Base-by-base conservation (phyloP, 1,284 basidiomycete genomes). In the Malassezia cuniculi region DNA sequence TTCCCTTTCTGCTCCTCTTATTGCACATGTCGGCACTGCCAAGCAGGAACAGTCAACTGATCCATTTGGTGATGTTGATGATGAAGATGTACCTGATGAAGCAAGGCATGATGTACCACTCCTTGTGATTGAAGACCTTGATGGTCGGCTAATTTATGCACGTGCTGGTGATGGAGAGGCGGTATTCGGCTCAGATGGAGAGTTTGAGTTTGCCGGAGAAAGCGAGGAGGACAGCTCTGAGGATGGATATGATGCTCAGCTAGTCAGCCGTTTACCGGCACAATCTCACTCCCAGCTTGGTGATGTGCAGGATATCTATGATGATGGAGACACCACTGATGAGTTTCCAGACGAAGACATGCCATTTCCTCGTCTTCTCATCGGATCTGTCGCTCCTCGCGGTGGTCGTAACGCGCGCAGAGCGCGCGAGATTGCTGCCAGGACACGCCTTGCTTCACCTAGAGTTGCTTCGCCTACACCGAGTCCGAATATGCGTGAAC, bases 261-360 rank as follows among this genome's bases (percentile, higher is more conserved):
- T 47, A 22, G 50, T 50, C 37, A 40, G 51, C 17, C 27, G 9
- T 12, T 25, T 25, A 6, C 12, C 7, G 7, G 24, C 6, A 7
- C 24, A 25, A 25, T 25, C 24, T 7, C 24, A 25, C 11, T 29
- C 34, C 10, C 30, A 44, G 8, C 30, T 21, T 24, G 43, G 41
- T 34, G 39, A 41, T 29, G 10, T 41, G 27, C 40, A 51, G 20
- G 42, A 47, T 21, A 34, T 38, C 9, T 45, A 50, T 8, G 59
- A 65, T 28, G 59, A 62, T n/a, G 63, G 63, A 8, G 63, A 66
- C 16, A 66, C 63, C 8, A 66, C 63, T 4, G 63, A 66, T 35
- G 63, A 66, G 40, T 53, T 66, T 2, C 57, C 55, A 2, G 58
- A 63, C 15, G 57, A 65, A 17, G 63, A 66, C 27, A 66, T 66